Base-by-base conservation (phyloP, 306 rosid genomes). In the Rosa persica region DNA sequence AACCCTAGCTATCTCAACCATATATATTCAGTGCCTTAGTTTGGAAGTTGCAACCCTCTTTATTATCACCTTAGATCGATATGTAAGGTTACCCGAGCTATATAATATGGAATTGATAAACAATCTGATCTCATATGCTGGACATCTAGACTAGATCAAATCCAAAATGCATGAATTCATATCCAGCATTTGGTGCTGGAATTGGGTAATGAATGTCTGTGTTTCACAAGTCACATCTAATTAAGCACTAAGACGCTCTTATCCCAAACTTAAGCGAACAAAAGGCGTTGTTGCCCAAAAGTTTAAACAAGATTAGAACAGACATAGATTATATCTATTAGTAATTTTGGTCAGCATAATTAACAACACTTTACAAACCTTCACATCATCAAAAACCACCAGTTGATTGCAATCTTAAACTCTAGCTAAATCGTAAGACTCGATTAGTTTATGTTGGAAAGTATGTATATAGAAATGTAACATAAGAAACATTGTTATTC, bases 1-100 rank as follows among this genome's bases (percentile, higher is more conserved):
- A 66, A 36, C 70, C 40, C 36, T 16, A 58, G 69, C 66, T 23
- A 10, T 17, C 34, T 17, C 27, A 55, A 39, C 75, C 69, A 25
- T 25, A 60, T 60, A 67, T 30, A 73, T 49, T 73, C 70, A 80
- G 57, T 67, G 79, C 74, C 46, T 27, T 43, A 17, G 57, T 61
- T 46, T 69, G 68, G 54, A 55, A 54, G 80, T 77, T 75, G 17
- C 12, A 8, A 15, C 69, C 22, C 68, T 39, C 44, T 64, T 30
- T 34, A 34, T 34, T 34, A 34, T 34, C 22, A 64, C 69, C 69
- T 34, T 34, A 64, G 12, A 64, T 34, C 5, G 42, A 34, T 36
- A 15, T 30, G 43, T 64, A 17, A 64, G 69, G 42, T 15, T 34
- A 34, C 69, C 12, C 22, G 15, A 13, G 67, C 8, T 27, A 13